Percentiles rank a stretch among this genome's conserved stretches.
phyloP scores from a whole-genome alignment of 2,329 filamentous ascomycete species.

The Penicillium sp. region DNA sequence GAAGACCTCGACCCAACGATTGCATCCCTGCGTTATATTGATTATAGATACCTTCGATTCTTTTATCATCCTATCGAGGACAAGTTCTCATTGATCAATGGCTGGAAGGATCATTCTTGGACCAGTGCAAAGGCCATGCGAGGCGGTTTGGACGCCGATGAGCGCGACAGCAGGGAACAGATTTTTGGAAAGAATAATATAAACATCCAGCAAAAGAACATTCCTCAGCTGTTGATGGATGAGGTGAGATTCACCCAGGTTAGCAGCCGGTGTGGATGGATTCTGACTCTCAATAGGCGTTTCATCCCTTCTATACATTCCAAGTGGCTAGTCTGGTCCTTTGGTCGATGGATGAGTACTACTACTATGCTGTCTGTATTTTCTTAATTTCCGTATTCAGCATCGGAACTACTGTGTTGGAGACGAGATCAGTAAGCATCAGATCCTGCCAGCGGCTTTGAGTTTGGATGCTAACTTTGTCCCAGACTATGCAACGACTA shows the following conservation, averaged over 20 bases:
- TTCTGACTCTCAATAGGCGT: constrained; percentile 60
- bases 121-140: constrained; percentile 75
- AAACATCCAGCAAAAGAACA: constrained; percentile 88
- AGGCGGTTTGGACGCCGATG: constrained; percentile 82
- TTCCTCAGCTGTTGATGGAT: constrained; percentile 81
- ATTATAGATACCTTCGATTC: constrained; percentile 93
- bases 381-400: constrained; percentile 93
- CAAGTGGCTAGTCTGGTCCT: constrained; percentile 92
- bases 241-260: constrained; percentile 62
- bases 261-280: not conserved
- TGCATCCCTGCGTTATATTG: constrained; percentile 73
- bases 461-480: constrained; percentile 16
- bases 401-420: constrained; percentile 84
- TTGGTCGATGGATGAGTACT: constrained; percentile 96
- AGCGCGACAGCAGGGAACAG: constrained; percentile 78
- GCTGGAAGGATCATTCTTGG: constrained; percentile 95
- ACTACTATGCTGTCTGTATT: constrained; percentile 95
- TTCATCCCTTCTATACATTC: constrained; percentile 98
- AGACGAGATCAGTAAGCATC: constrained; percentile 75
- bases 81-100: constrained; percentile 82
- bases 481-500: constrained; percentile 81
- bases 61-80: constrained; percentile 88
- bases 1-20: constrained; percentile 78
- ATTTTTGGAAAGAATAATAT: constrained; percentile 92
- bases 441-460: constrained; percentile 3